These are phyloP conservation scores for Turritis glabra DNA, from an alignment of 345 rosid species.

Conservation along the genomic window DNA sequence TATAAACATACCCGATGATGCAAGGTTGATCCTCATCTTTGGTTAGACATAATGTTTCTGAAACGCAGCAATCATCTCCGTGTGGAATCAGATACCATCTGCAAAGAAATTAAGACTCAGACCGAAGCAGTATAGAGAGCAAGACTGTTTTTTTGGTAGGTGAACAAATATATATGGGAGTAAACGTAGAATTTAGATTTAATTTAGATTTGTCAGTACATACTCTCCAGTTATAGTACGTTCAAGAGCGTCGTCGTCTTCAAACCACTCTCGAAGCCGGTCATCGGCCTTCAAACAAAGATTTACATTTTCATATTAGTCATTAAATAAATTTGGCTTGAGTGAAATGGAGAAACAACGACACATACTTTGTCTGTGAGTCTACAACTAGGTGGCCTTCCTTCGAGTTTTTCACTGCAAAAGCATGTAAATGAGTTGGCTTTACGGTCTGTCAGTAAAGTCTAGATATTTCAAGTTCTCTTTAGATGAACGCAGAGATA, in stretches of 20 bases:
- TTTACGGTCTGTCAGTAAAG: not conserved
- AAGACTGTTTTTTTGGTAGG: not conserved
- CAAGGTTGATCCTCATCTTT: conserved; percentile 60
- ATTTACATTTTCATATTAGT: not conserved
- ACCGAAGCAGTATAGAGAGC: not conserved
- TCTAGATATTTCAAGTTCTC: not conserved
- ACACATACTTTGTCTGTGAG: conserved; percentile 74
- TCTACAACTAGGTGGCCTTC: conserved; percentile 73
- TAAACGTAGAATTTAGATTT: not conserved
- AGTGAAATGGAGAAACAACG: not conserved
- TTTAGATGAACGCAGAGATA: not conserved
- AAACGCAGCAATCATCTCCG: conserved; percentile 47
- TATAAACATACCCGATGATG: conserved; percentile 59
- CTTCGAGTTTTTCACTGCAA: conserved; percentile 82
- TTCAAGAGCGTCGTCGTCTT: conserved; percentile 77
- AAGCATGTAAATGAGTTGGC: not conserved
- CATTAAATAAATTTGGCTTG: not conserved
- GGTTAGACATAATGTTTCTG: conserved; percentile 52
- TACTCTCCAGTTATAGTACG: conserved; percentile 80
- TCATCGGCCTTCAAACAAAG: conserved; percentile 43
- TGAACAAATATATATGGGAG: not conserved
- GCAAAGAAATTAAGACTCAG: conserved; percentile 21
- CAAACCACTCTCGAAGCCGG: conserved; percentile 46
- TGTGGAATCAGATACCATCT: conserved; percentile 75
- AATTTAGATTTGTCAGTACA: conserved; percentile 39